Evolutionary conservation across 1,284 basidiomycete species (phyloP).

Genomic region (Tilletia indica): DNA sequence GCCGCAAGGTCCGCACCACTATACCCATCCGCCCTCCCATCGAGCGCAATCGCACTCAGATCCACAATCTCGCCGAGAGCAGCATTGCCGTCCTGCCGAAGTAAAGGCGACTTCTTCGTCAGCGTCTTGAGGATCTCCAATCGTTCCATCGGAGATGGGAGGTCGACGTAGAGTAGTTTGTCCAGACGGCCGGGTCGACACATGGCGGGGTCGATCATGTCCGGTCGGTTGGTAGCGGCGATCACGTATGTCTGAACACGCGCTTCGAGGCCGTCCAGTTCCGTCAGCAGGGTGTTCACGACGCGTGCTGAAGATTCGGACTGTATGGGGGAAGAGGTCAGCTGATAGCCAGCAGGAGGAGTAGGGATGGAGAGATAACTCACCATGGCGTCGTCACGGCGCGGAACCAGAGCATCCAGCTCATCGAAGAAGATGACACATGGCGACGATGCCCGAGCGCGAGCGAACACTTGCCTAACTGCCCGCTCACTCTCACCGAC

Average conservation of each 20-base stretch:
- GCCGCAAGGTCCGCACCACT: conserved; percentile 53
- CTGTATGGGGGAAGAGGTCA: conserved; percentile 45
- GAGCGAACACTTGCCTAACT: conserved; percentile 85
- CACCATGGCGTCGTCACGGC: conserved; percentile 85
- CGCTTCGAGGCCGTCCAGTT: conserved; percentile 88
- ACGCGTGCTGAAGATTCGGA: conserved; percentile 95
- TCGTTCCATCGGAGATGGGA: conserved; percentile 75
- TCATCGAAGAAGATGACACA: conserved; percentile 96
- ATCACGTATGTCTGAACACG: conserved; percentile 88
- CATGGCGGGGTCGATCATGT: conserved; percentile 99
- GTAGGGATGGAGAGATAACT: conserved; percentile 40
- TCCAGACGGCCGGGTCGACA: conserved; percentile 92
- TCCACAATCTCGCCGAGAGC: conserved; percentile 61
- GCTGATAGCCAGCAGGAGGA: conserved; percentile 1
- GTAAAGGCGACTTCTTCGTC: conserved; percentile 76
- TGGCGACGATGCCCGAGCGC: conserved; percentile 80
- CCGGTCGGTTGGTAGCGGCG: conserved; percentile 94
- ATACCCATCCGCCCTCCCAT: conserved; percentile 45
- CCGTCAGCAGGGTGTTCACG: conserved; percentile 93
- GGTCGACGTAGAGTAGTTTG: conserved; percentile 92
- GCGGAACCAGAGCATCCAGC: conserved; percentile 89
- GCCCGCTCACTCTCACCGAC: conserved; percentile 96
- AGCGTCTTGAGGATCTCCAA: conserved; percentile 68
- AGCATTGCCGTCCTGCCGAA: conserved; percentile 78
- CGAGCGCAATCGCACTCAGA: conserved; percentile 36